phyloP scores from a whole-genome alignment of 208 protist genomes.

The Acanthamoeba comandoni region DNA sequence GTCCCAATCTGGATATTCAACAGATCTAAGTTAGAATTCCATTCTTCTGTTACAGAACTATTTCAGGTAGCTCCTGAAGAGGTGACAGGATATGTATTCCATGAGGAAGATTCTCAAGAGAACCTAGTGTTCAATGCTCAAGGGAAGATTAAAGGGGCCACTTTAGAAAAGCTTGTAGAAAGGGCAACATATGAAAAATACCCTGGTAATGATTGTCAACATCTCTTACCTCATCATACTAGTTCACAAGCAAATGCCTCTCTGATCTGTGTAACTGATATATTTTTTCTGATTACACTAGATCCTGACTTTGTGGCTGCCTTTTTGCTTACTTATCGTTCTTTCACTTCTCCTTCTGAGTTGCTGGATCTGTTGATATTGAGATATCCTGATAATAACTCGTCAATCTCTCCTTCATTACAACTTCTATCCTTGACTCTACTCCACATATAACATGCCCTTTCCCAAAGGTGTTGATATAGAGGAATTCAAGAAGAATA shows the following conservation, averaged over 20 bases:
- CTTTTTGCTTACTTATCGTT: slow-evolving; percentile 76
- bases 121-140: slow-evolving; percentile 58
- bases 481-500: slow-evolving; percentile 73
- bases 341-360: slow-evolving; percentile 72
- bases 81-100: slow-evolving; percentile 43
- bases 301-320: slow-evolving; percentile 69
- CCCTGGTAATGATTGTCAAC: slow-evolving; percentile 10
- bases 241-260: neutral
- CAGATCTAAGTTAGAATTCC: neutral
- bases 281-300: neutral
- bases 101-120: slow-evolving; percentile 45
- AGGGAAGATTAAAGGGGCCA: slow-evolving; percentile 70
- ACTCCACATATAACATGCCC: slow-evolving; percentile 59
- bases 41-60: neutral
- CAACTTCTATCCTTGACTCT: too few species aligned
- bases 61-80: slow-evolving; percentile 52
- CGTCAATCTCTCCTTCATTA: neutral
- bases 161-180: slow-evolving; percentile 76
- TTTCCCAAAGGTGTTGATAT: slow-evolving; percentile 5
- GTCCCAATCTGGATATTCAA: neutral
- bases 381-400: slow-evolving; percentile 30
- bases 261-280: neutral
- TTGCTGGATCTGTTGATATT: slow-evolving; percentile 73
- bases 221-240: neutral
- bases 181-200: slow-evolving; percentile 63